phyloP scores from a whole-genome alignment of 148 eudicot species.

The Fagopyrum esculentum region DNA sequence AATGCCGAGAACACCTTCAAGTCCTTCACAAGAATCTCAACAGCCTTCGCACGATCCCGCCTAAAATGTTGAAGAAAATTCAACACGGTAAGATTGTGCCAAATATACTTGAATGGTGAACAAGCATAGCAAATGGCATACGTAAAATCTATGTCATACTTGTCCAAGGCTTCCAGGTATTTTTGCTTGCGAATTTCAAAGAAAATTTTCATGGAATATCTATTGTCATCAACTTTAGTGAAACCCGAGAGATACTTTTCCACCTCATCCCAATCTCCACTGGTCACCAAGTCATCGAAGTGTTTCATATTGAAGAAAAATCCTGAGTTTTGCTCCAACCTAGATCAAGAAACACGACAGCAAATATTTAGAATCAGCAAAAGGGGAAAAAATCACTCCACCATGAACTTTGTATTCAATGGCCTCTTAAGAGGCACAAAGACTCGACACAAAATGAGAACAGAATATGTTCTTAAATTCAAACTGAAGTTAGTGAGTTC shows the following conservation, averaged over 20 bases:
- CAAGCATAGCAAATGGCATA: neutral
- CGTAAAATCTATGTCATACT: slow-evolving; percentile 19
- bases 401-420: neutral
- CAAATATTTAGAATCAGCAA: slow-evolving; percentile 11
- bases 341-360: slow-evolving; percentile 20
- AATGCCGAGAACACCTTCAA: slow-evolving; percentile 81
- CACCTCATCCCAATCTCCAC: slow-evolving; percentile 93
- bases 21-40: slow-evolving; percentile 77
- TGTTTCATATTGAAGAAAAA: slow-evolving; percentile 83
- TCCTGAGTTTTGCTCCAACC: slow-evolving; percentile 96
- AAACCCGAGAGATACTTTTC: slow-evolving; percentile 90
- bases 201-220: slow-evolving; percentile 94
- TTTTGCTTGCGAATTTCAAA: slow-evolving; percentile 97
- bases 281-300: slow-evolving; percentile 83
- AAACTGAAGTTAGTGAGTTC: neutral
- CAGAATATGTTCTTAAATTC: neutral
- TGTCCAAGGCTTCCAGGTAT: slow-evolving; percentile 92
- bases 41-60: slow-evolving; percentile 67
- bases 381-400: slow-evolving; percentile 5
- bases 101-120: neutral
- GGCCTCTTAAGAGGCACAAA: neutral
- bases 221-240: slow-evolving; percentile 92
- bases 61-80: slow-evolving; percentile 22
- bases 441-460: neutral
- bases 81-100: neutral